These are phyloP conservation scores for Plasmopara viticola DNA, from an alignment of 352 stramenopile genomes.

Conservation along the genomic window DNA sequence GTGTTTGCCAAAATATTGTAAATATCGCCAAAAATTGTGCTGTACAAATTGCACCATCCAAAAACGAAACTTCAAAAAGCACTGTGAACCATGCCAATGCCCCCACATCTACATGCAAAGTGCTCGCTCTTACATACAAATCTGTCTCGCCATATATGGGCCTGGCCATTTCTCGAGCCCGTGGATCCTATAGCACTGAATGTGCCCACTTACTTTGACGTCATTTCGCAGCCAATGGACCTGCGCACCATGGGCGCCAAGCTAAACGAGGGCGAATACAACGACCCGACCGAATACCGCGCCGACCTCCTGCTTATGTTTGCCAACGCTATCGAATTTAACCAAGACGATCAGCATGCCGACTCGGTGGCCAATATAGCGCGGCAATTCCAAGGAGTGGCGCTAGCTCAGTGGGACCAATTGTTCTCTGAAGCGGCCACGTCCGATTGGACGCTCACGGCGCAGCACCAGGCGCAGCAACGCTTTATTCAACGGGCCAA, in stretches of 20 bases:
- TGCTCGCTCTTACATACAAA: conserved; percentile 60
- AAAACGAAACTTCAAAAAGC: no score
- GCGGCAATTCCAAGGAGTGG: conserved; percentile 44
- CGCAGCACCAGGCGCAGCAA: conserved; percentile 44
- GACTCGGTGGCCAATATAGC: conserved; percentile 75
- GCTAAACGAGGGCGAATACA: conserved; percentile 54
- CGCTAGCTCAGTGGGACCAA: conserved; percentile 44
- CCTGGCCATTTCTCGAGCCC: conserved; percentile 89
- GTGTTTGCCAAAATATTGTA: no score
- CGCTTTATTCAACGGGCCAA: conserved; percentile 52
- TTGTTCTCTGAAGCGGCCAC: conserved; percentile 58
- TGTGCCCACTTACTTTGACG: conserved; percentile 91
- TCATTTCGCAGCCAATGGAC: conserved; percentile 96
- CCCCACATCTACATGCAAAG: conserved; percentile 38
- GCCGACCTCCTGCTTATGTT: conserved; percentile 80
- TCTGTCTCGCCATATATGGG: conserved; percentile 50
- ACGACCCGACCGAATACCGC: conserved; percentile 44
- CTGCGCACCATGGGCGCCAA: conserved; percentile 90
- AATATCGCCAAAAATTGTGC: no score
- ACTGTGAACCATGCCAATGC: conserved; percentile 22
- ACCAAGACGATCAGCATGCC: conserved; percentile 65
- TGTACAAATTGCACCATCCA: background rate
- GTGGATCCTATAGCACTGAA: conserved; percentile 92
- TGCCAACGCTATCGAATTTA: conserved; percentile 83
- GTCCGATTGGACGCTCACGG: conserved; percentile 54